These are phyloP conservation scores for Russula lepida DNA, from an alignment of 768 basidiomycete species.

Conservation along the genomic window DNA sequence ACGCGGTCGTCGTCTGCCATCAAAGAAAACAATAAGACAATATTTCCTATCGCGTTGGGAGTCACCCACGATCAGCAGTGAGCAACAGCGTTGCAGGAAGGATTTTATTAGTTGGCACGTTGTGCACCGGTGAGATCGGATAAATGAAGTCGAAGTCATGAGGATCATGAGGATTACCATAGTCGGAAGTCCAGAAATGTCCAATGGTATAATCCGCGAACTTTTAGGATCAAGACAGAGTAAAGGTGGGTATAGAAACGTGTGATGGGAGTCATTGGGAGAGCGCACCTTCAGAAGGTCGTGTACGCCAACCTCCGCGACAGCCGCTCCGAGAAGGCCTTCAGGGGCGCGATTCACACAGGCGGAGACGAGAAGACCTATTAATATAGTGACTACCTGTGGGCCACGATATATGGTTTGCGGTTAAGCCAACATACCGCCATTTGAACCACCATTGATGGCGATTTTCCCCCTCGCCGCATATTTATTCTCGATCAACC, in stretches of 20 bases:
- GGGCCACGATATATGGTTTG: neutral
- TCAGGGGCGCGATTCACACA: slow-evolving; percentile 73
- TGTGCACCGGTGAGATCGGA: slow-evolving; percentile 75
- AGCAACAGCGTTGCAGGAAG: slow-evolving; percentile 68
- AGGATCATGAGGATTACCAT: slow-evolving; percentile 64
- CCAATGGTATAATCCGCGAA: slow-evolving; percentile 75
- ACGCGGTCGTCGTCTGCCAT: slow-evolving; percentile 71
- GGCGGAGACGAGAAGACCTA: slow-evolving; percentile 77
- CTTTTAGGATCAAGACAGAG: slow-evolving; percentile 27
- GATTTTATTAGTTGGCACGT: slow-evolving; percentile 49
- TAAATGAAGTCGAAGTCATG: slow-evolving; percentile 80
- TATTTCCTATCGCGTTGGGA: neutral
- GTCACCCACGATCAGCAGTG: slow-evolving; percentile 68
- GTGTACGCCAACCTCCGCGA: slow-evolving; percentile 76
- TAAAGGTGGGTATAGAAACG: neutral
- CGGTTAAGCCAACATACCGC: slow-evolving; percentile 39
- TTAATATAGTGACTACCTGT: neutral
- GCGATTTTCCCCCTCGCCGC: slow-evolving; percentile 61
- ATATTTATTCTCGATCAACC: slow-evolving; percentile 64
- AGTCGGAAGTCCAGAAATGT: slow-evolving; percentile 72
- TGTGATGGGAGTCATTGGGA: neutral
- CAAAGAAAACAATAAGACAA: neutral
- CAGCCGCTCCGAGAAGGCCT: slow-evolving; percentile 65
- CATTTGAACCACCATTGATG: slow-evolving; percentile 77
- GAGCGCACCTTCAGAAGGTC: slow-evolving; percentile 62